Percentiles rank a stretch among this genome's conserved stretches.
phyloP scores from a whole-genome alignment of 148 eudicot genomes.

The Suaeda aralocaspica region DNA sequence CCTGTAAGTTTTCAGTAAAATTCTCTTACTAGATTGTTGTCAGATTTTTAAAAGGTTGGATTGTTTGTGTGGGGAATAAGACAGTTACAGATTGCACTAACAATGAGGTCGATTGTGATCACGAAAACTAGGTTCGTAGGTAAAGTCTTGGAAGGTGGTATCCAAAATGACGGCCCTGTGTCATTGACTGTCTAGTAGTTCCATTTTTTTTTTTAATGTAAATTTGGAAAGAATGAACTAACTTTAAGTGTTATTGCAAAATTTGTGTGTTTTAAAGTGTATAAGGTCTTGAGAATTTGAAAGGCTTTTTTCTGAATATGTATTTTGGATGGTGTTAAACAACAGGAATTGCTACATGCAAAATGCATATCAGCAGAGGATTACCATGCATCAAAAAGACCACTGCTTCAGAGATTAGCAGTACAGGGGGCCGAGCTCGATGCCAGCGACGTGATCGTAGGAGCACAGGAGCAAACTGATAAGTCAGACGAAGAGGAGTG shows the following conservation, averaged over 20 bases:
- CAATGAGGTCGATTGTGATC: no score
- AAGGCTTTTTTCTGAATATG: background rate
- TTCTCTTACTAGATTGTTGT: no score
- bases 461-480: slow-evolving; percentile 29
- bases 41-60: no score
- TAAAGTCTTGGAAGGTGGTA: no score
- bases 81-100: no score
- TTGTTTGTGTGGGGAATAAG: no score
- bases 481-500: slow-evolving; percentile 53
- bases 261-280: background rate
- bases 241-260: background rate
- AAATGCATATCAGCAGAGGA: slow-evolving; percentile 85
- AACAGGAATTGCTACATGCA: slow-evolving; percentile 73
- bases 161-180: no score
- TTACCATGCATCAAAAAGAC: slow-evolving; percentile 80
- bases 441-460: slow-evolving; percentile 51
- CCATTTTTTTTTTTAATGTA: no score
- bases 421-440: slow-evolving; percentile 78
- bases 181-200: no score
- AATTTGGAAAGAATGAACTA: no score
- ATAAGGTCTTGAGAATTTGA: background rate
- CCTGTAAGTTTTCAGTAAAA: no score
- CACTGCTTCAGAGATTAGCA: slow-evolving; percentile 77
- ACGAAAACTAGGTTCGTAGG: no score
- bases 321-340: slow-evolving; percentile 3